Evolutionary conservation across 192 early-diverging fungal species (phyloP), one percentile per base, ranked within the genome.

Genomic region (Mortierella antarctica): DNA sequence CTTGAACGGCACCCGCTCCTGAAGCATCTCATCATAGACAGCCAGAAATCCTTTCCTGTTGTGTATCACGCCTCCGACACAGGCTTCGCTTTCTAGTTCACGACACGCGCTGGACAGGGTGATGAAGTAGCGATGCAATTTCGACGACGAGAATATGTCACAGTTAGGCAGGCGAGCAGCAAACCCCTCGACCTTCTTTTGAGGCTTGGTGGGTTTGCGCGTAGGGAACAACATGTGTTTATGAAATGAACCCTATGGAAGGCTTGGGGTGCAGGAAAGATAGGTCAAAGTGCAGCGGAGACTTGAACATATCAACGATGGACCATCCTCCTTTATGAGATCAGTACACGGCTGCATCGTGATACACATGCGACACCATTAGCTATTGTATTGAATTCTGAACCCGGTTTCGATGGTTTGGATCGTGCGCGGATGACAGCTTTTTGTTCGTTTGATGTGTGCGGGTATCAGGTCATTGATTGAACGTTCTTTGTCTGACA

Each of bases 31-130:
- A 13, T 14, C 47, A 18, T 57, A 56, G 2, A 20, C 44, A 15
- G 56, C n/a, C 2, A 57, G 44, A 23, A 67, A 67, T 31, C 66
- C 9, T 56, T 58, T 67, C 23, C 66, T n/a, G 56, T 67, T 67
- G 20, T 18, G 15, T 1, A 49, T 9, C 14, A 58, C 56, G 39
- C 45, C 56, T 13, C 40, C 18, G 46, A 67, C 20, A n/a, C 2
- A 31, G 8, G 18, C 5, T n/a, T 57, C 56, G 4, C 15, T 57
- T 1, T 67, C 45, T 11, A 67, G 46, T 14, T 47, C 66, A 0
- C 46, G 8, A 18, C 23, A 58, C 6, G 21, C 20, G 7, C 42
- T 15, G 31, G 49, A 39, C 12, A 67, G 54, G 42, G 47, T 17
- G 0, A 4, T 11, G 7, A 55, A 18, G 14, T 67, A 46, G 4